Evolutionary conservation across 2,329 filamentous ascomycete species (phyloP).

Genomic region (Ramularia collo-cygni): DNA sequence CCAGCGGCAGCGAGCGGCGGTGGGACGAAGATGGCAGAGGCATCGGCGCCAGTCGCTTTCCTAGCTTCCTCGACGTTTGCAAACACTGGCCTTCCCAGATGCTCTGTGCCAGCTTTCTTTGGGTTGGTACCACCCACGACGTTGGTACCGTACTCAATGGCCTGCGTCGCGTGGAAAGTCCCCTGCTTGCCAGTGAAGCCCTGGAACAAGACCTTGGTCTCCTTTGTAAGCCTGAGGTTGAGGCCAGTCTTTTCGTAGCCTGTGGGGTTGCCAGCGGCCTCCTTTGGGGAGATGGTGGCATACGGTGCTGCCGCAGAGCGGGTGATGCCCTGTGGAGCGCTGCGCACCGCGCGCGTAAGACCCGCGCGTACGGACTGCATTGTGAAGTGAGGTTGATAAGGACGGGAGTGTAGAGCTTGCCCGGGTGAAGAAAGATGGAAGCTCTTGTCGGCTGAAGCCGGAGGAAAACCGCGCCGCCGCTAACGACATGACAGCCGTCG

Average conservation of each 20-base stretch:
- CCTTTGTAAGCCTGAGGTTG: slow-evolving; percentile 85
- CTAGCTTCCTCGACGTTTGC: slow-evolving; percentile 80
- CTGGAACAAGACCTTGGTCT: slow-evolving; percentile 95
- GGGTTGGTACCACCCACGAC: slow-evolving; percentile 98
- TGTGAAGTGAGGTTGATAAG: slow-evolving; percentile 30
- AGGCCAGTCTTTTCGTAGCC: slow-evolving; percentile 31
- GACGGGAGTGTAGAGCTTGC: slow-evolving; percentile 4
- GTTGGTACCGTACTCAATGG: slow-evolving; percentile 97
- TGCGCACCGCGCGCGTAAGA: slow-evolving; percentile 60
- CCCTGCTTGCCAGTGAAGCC: slow-evolving; percentile 71
- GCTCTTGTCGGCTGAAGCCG: too few species aligned
- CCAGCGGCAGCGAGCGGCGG: slow-evolving; percentile 85
- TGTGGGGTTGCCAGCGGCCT: slow-evolving; percentile 33
- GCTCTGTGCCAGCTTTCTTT: slow-evolving; percentile 89
- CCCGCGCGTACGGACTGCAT: slow-evolving; percentile 85
- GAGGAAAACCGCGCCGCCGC: too few species aligned
- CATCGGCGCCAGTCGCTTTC: slow-evolving; percentile 82
- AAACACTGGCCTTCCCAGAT: slow-evolving; percentile 91
- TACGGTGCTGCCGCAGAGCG: slow-evolving; percentile 57
- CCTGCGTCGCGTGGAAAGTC: slow-evolving; percentile 95
- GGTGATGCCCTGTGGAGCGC: slow-evolving; percentile 44
- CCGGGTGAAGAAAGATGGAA: neutral
- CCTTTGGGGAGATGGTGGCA: slow-evolving; percentile 55
- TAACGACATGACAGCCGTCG: too few species aligned
- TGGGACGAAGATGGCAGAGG: slow-evolving; percentile 95